phyloP scores from a whole-genome alignment of 2,329 filamentous ascomycete species.

The Fusarium sp. region DNA sequence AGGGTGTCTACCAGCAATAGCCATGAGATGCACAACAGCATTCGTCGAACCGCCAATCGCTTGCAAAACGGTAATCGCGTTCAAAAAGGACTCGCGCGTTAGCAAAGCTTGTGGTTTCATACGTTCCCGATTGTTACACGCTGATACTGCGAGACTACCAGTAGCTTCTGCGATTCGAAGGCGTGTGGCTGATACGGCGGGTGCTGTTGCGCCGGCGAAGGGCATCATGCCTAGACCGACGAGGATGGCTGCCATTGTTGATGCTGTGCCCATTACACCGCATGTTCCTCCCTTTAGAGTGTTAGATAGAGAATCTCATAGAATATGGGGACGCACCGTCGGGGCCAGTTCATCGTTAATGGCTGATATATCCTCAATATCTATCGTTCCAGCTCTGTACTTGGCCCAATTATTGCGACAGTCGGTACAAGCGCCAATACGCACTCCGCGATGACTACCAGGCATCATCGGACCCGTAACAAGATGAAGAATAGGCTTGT shows the following conservation, averaged over 20 bases:
- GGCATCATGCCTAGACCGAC: conserved; percentile 85
- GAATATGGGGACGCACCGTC: conserved; percentile 59
- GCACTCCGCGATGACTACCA: conserved; percentile 70
- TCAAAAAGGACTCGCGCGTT: conserved; percentile 81
- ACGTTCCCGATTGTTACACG: conserved; percentile 71
- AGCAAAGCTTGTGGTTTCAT: conserved; percentile 77
- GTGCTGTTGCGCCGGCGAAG: conserved; percentile 80
- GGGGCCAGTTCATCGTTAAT: conserved; percentile 80
- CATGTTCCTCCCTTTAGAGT: conserved; percentile 74
- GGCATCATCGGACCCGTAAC: conserved; percentile 82
- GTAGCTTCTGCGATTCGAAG: conserved; percentile 84
- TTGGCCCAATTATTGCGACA: conserved; percentile 79
- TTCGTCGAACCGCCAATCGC: conserved; percentile 88
- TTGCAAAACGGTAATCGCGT: conserved; percentile 88
- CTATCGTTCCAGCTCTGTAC: conserved; percentile 72
- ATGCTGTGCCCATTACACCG: conserved; percentile 92
- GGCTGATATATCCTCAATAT: conserved; percentile 76
- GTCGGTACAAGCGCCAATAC: conserved; percentile 80
- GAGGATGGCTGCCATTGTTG: conserved; percentile 87
- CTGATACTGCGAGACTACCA: conserved; percentile 73
- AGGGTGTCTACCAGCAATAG: conserved; percentile 81
- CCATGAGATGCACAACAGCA: conserved; percentile 85
- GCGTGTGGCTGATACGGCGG: conserved; percentile 81
- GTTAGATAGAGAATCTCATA: background rate
- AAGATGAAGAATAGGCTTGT: conserved; percentile 75